Base-by-base conservation (phyloP, 345 rosid species). In the Stellera chamaejasme region DNA sequence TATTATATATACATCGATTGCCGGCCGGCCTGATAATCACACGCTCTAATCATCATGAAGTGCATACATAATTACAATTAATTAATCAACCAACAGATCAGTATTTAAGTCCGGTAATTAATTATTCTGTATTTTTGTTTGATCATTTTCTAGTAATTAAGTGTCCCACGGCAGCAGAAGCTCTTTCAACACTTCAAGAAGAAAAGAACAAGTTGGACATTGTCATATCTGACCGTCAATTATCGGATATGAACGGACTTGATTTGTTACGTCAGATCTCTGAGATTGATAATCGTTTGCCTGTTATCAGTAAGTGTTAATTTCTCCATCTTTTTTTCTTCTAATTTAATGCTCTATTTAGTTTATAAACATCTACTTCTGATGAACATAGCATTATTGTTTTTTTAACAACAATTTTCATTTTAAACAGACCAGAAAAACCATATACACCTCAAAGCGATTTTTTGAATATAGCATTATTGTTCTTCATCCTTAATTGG, bases 171-270 rank as follows among this genome's bases (percentile, higher is more conserved):
- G 67, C 67, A 44, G 57, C 2, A 25, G 70, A 66, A 1, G 79
- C 75, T 46, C 50, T 74, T 42, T 51, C 58, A 39, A 27, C 70
- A 61, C 69, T 74, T 32, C 61, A 66, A 52, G 53, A 54, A 12
- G 56, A 70, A 19, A 64, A 41, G 10, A 60, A 23, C 56, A 63
- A 36, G 64, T 66, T 74, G 32, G 79, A 74, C 43, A 23, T 74
- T 15, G 59, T 66, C 50, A 27, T 70, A 25, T 56, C 48, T 26
- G 72, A 66, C 50, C 11, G 63, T 49, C 67, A 67, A 50, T 66
- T 70, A 72, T 75, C 75, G 15, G 75, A 53, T 15, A 63, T 74
- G 42, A 65, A 74, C 49, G 79, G 79, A 39, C 45, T 74, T 39
- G 14, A 60, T 55, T 67, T 70, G 10, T 66, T 70, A 11, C 39